Base-by-base conservation (phyloP, 2,329 filamentous ascomycete genomes). In the Trichoderma sp. region DNA sequence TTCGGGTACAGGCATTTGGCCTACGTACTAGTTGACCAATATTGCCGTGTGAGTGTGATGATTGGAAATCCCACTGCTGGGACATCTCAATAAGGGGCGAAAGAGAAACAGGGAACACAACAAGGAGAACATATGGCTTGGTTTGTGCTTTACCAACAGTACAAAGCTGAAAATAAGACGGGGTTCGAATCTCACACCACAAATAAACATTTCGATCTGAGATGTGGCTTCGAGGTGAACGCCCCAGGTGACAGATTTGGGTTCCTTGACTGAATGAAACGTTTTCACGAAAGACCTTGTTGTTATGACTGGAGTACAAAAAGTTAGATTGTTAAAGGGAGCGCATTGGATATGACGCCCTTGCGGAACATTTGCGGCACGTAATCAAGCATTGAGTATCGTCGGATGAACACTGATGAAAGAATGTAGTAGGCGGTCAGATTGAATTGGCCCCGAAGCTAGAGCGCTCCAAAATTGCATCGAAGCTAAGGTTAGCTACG, bases 1-100 rank as follows among this genome's bases (percentile, higher is more conserved):
- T 16, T 53, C 57, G 65, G 65, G 65, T 60, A 68, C 21, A 66
- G 63, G 53, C 65, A 61, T 60, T 43, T 60, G 43, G 47, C 33
- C 21, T 29, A 55, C 21, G 57, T 40, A 35, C 57, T 43, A 55
- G 65, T 33, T 68, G 55, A 47, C 52, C n/a, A 47, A 61, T 19
- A 6, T 55, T 60, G 37, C 19, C 60, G 65, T 40, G 43, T 43
- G 57, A 61, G 65, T 40, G 43, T 43, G 57, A 61, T 47, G 19
- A 29, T 8, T 21, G 31, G 33, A 60, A 19, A 8, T 16, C 13
- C 49, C 27, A 14, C 29, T n/a, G 10, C 19, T 24, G 35, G 37
- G 2, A n/a, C 16, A 14, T 27, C 27, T 35, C 6, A 33, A 53
- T 7, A 37, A 31, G 35, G 21, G 59, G 40, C 40, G 1, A 19